phyloP scores from a whole-genome alignment of 768 basidiomycete species.

The Amyloporia xantha region DNA sequence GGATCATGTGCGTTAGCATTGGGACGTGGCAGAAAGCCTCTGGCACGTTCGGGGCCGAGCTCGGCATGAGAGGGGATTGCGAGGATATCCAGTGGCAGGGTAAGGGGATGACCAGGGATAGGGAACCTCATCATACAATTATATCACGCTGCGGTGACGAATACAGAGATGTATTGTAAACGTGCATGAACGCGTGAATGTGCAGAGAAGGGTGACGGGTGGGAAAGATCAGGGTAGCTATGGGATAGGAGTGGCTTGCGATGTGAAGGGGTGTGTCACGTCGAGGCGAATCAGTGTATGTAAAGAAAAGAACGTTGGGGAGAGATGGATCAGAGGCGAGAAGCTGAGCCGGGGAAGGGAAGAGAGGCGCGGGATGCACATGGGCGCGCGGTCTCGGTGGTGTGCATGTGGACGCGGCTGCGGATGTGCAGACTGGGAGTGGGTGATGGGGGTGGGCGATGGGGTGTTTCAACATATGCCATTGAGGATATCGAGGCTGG shows the following conservation, averaged over 20 bases:
- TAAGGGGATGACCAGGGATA: neutral
- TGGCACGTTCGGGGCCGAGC: conserved; percentile 1
- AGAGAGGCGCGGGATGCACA: conserved; percentile 11
- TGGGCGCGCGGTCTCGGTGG: neutral
- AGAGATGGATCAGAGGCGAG: neutral
- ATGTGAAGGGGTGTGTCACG: neutral
- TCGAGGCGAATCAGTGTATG: neutral
- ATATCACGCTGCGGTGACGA: conserved; percentile 3
- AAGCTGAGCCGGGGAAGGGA: conserved; percentile 4
- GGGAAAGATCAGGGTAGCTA: neutral
- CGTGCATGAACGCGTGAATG: conserved; percentile 5
- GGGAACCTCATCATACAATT: neutral
- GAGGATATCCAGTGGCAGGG: neutral
- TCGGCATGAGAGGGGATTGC: neutral
- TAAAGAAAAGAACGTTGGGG: neutral
- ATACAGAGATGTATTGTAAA: conserved; percentile 2
- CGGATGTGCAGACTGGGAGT: conserved; percentile 2
- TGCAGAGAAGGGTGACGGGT: neutral
- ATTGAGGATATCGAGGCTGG: no score
- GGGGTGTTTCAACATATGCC: neutral
- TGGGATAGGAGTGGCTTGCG: neutral
- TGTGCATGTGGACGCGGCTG: neutral
- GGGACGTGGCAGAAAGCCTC: neutral
- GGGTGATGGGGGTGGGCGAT: conserved; percentile 3
- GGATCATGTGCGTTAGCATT: neutral